Percentiles rank a stretch among this genome's conserved stretches.
Conservation (phyloP, 2,329 filamentous ascomycete genomes). For the Myriosclerotinia curreyana region DNA sequence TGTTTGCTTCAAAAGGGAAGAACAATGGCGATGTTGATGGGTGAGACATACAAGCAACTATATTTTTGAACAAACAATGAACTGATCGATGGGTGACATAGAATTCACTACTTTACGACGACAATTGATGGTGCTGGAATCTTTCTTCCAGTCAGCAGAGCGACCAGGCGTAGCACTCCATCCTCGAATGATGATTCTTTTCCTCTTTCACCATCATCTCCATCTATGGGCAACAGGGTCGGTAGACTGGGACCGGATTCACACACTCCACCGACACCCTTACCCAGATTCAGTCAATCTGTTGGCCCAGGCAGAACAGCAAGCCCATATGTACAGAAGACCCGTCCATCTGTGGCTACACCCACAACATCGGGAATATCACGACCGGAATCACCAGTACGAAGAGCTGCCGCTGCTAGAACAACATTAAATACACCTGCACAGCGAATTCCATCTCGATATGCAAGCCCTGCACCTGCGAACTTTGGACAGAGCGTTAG, state of each 20-base stretch:
- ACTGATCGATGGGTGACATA: slow-evolving; percentile 40
- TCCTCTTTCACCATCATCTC: slow-evolving; percentile 68
- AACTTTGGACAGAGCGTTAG: slow-evolving; percentile 64
- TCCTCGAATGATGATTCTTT: slow-evolving; percentile 52
- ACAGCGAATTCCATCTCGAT: slow-evolving; percentile 52
- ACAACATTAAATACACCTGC: slow-evolving; percentile 57
- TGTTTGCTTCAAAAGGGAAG: slow-evolving; percentile 82
- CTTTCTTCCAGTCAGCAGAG: slow-evolving; percentile 84
- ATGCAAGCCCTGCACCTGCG: slow-evolving; percentile 59
- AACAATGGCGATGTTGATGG: slow-evolving; percentile 96
- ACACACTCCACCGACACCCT: slow-evolving; percentile 61
- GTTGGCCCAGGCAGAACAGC: slow-evolving; percentile 67
- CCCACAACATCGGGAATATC: slow-evolving; percentile 48
- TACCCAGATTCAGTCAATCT: slow-evolving; percentile 85
- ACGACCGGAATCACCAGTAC: slow-evolving; percentile 81
- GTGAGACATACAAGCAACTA: slow-evolving; percentile 50
- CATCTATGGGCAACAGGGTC: slow-evolving; percentile 52
- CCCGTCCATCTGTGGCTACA: slow-evolving; percentile 71
- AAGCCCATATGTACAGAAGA: slow-evolving; percentile 69
- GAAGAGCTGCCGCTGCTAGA: slow-evolving; percentile 59
- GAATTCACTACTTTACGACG: slow-evolving; percentile 77
- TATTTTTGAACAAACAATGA: slow-evolving; percentile 16
- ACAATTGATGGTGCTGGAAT: slow-evolving; percentile 79
- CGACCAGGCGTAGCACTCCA: slow-evolving; percentile 62
- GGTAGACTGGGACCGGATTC: slow-evolving; percentile 49